Evolutionary conservation across 2,329 filamentous ascomycete genomes (phyloP), one percentile per base, ranked within the genome.

Genomic region (Nemania bipapillata): DNA sequence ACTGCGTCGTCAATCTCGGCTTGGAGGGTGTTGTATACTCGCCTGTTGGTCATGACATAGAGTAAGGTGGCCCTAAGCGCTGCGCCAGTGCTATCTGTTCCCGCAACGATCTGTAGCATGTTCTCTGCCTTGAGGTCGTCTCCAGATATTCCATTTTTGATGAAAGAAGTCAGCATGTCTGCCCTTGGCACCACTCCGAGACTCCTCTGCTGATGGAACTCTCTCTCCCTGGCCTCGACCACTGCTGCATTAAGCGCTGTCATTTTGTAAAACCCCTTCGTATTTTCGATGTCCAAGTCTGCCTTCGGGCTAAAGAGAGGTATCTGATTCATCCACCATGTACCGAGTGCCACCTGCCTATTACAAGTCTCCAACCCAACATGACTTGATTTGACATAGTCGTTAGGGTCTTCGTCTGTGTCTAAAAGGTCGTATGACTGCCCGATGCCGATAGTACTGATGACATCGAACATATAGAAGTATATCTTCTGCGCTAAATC

Each of bases 21-120:
- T 66, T 80, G 82, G 1, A 87, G 75, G 22, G 79, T 80, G 1
- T 71, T 67, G 65, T 84, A 80, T 0, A 85, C 80, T 0, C 77
- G 77, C 0, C 83, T 83, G 47, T 83, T 82, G 3, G 81, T 83
- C n/a, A 83, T 80, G 50, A 87, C 73, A 72, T 83, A 83, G 28
- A 85, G 81, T 32, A 86, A 57, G 7, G 80, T 83, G 28, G 81
- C 79, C 0, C 83, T 81, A 1, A 89, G 78, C 0, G 82, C 83
- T 0, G 82, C 84, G 0, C 86, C 83, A 0, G 85, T 86, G 0
- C 86, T 88, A 69, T 89, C 87, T 0, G 86, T 86, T 1, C 87
- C 87, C 0, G 86, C 87, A 1, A 84, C 79, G 64, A 82, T 79
- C 35, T 81, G 77, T 0, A 82, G 74, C 0, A 79, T 77, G 30